Percentiles rank a stretch among this genome's conserved stretches.
Conservation (phyloP, 768 basidiomycete species). For the Kwoniella heveanensis region DNA sequence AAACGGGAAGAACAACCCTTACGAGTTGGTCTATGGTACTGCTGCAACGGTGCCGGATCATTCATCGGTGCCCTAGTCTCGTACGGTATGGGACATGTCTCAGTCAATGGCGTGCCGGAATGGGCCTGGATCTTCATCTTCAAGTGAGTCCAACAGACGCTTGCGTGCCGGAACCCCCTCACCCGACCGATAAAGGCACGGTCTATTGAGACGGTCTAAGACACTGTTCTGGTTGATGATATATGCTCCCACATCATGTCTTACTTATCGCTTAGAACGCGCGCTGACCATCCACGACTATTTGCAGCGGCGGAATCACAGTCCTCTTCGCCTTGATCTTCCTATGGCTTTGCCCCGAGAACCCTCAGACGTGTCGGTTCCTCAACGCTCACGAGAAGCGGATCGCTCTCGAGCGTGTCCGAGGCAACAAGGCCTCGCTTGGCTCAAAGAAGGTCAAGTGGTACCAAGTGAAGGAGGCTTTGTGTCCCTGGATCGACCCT, state of each 20-base stretch:
- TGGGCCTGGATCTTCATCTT: constrained; percentile 34
- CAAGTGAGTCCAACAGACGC: constrained; percentile 14
- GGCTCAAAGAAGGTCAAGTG: constrained; percentile 34
- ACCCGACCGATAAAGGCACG: no score
- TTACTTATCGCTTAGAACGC: neutral
- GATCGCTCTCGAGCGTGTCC: constrained; percentile 36
- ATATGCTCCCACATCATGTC: neutral
- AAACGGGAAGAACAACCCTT: constrained; percentile 44
- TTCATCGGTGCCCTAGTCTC: constrained; percentile 39
- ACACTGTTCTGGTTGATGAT: neutral
- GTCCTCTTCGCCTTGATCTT: constrained; percentile 34
- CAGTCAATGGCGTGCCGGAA: constrained; percentile 17
- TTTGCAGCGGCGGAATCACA: constrained; percentile 33
- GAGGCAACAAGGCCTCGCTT: constrained; percentile 37
- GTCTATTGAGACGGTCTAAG: neutral
- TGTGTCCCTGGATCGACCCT: constrained; percentile 38
- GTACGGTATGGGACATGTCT: constrained; percentile 43
- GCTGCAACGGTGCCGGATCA: constrained; percentile 35
- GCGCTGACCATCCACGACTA: neutral
- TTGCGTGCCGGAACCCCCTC: neutral
- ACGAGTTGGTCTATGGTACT: constrained; percentile 41
- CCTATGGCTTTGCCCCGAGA: constrained; percentile 34
- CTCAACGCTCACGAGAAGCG: constrained; percentile 29
- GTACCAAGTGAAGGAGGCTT: constrained; percentile 36
- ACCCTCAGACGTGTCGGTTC: constrained; percentile 38